Base-by-base conservation (phyloP, 2,329 filamentous ascomycete genomes). In the Paecilomyces niveus region DNA sequence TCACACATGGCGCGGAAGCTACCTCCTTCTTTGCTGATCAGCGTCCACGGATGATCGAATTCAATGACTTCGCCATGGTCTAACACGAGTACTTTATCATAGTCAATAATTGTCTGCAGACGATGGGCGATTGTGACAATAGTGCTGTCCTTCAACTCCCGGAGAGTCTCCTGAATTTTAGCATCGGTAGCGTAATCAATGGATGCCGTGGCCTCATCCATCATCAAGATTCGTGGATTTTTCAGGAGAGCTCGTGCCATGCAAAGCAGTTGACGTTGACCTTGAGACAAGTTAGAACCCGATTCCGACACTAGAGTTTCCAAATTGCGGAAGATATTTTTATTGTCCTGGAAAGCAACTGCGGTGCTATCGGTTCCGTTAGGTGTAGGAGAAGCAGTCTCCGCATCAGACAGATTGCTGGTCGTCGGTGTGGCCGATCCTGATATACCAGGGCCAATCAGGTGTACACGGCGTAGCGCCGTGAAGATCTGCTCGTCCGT, bases 171-270 rank as follows among this genome's bases (percentile, higher is more conserved):
- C 75, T 99, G 94, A 65, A 99, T 97, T 78, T 96, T 97, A 54
- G 88, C 83, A 69, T 99, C 94, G 1, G 94, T 99, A 4, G 87
- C 89, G 75, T 97, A 97, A 76, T 99, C 94, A 69, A 99, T 97
- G 0, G 90, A 96, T 0, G 94, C 94, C 0, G 94, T 99, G 0
- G 94, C 94, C 79, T 99, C 94, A 74, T 99, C 94, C 94, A 99
- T 97, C 70, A 99, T 88, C n/a, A 99, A 81, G 1, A 99, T 92
- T 63, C 89, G 92, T 0, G 94, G 92, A 33, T 85, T 85, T 76
- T 96, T 97, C 62, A 99, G 87, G 65, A 99, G 85, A 0, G 94
- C 94, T 57, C 94, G 88, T 0, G 93, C 94, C 9, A 99, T 85
- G 71, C 94, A 99, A 58, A 99, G 81, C 9, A 99, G 87, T 74